phyloP scores from a whole-genome alignment of 192 early-diverging fungal species.

The Lobosporangium transversale region DNA sequence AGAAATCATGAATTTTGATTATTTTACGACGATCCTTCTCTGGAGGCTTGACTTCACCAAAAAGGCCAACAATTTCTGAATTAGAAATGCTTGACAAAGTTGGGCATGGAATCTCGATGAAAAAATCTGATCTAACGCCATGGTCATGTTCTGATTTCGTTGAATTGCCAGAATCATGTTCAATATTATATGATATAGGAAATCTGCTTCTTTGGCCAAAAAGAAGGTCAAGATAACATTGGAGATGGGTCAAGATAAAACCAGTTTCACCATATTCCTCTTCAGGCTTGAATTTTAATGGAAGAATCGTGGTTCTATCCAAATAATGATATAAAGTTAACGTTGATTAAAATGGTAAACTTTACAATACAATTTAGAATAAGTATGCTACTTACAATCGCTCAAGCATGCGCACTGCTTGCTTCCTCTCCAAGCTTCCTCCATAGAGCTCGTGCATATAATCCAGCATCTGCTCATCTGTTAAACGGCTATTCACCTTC shows the following conservation, averaged over 20 bases:
- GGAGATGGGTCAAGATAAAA: conserved; percentile 2
- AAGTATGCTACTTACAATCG: not conserved
- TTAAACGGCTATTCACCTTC: not conserved
- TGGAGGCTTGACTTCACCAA: not conserved
- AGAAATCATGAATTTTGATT: conserved; percentile 1
- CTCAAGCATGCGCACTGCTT: not conserved
- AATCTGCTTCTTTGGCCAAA: not conserved
- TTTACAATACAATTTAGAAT: not conserved
- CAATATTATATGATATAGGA: conserved; percentile 1
- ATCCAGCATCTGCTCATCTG: conserved; percentile 1
- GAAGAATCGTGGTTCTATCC: not conserved
- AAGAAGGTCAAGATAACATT: not conserved
- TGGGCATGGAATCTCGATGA: not conserved
- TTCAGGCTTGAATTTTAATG: not conserved
- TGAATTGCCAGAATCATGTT: conserved; percentile 2
- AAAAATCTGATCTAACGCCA: conserved; percentile 3
- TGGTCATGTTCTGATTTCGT: conserved; percentile 1
- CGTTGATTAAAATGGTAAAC: not conserved
- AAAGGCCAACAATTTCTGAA: not conserved
- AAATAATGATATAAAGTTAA: not conserved
- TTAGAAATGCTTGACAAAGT: not conserved
- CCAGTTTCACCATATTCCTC: conserved; percentile 4
- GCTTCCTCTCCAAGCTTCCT: not conserved
- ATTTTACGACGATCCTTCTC: not conserved
- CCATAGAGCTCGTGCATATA: conserved; percentile 4